phyloP scores from a whole-genome alignment of 2,329 filamentous ascomycete species.

The Pyricularia grisea region DNA sequence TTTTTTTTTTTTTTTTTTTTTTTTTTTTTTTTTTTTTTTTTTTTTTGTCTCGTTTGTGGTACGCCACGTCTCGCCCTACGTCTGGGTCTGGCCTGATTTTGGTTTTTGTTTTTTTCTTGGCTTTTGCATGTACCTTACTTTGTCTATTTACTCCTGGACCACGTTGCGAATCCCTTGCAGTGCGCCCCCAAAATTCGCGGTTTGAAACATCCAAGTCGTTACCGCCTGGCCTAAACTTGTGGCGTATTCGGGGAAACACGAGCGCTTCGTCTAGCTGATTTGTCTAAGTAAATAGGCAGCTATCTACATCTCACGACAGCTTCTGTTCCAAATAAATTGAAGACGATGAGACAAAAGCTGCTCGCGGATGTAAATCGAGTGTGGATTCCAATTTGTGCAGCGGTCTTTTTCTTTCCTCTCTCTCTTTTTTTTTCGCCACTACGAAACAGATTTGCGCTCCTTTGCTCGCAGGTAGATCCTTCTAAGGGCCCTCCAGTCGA shows the following conservation, averaged over 20 bases:
- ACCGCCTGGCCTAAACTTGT: neutral
- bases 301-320: neutral
- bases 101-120: too few species aligned
- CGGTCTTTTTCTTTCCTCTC: too few species aligned
- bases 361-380: neutral
- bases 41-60: too few species aligned
- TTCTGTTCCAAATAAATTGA: neutral
- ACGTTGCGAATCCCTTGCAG: neutral
- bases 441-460: too few species aligned
- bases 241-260: neutral
- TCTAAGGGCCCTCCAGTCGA: too few species aligned
- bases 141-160: neutral
- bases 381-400: neutral
- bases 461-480: too few species aligned
- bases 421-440: too few species aligned
- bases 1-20: too few species aligned
- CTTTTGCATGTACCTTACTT: too few species aligned
- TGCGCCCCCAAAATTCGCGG: neutral
- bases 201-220: neutral
- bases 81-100: too few species aligned
- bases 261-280: neutral
- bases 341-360: neutral
- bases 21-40: too few species aligned
- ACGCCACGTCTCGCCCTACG: too few species aligned
- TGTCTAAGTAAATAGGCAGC: neutral